Evolutionary conservation across 805 yeast species (phyloP), one percentile per base, ranked within the genome.

Genomic region (Cyberlindnera meyerae): DNA sequence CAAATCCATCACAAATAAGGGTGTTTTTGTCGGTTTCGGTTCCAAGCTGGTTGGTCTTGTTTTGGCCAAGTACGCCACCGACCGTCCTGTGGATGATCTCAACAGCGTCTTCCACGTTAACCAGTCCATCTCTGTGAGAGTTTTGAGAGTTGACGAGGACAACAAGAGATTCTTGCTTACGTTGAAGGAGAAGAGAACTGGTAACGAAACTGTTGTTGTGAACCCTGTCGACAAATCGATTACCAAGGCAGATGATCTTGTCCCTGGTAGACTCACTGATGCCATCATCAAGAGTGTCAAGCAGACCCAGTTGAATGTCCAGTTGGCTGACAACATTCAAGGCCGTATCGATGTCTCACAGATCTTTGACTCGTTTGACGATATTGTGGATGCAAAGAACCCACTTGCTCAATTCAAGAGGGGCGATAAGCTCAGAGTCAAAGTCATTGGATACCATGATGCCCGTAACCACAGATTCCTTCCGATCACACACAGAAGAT

Each of bases 331-430:
- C 42, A 79, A 82, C 54, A 66, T 78, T 43, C 82, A 75, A 50
- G 97, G 95, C 26, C 75, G 94, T 55, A 62, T 89, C 40, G 95
- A 86, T 49, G 67, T 81, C 13, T 73, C 88, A 13, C 83, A 87
- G 59, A 63, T 82, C 27, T 82, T 74, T 59, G 77, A 75, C 36
- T 47, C 58, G 0, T 58, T 65, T 42, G 59, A 63, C 3, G 80
- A 75, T 20, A 81, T 88, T 31, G 61, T 67, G 36, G 77, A 85
- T 52, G 57, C 59, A 15, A 68, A 64, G 41, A 64, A 70, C 29
- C 94, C 95, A 22, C 65, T 85, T 29, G 54, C 71, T 1, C 61
- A 65, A 27, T 84, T 79, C 65, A 65, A 71, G 36, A 68, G 64
- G 36, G 90, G 82, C 33, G 73, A 78, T 25, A 56, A 64, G 4